A percentile compares a stretch with the other conserved stretches of the same genome.
phyloP scores from a whole-genome alignment of 768 basidiomycete genomes.

The Amanita fuliginea region DNA sequence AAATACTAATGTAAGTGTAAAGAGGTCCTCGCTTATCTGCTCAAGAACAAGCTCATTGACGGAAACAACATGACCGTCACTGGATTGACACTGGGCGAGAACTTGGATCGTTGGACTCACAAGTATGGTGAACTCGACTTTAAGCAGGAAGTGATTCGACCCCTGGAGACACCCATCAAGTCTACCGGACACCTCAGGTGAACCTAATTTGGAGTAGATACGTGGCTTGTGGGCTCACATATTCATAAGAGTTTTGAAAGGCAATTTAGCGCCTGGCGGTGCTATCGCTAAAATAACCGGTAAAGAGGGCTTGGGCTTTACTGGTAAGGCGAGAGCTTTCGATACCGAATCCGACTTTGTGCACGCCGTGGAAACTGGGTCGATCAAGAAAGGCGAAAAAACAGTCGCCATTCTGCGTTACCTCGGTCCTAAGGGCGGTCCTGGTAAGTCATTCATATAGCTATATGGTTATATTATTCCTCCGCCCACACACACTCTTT shows the following conservation, averaged over 20 bases:
- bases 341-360: slow-evolving; percentile 86
- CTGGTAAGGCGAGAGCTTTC: slow-evolving; percentile 88
- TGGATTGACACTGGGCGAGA: slow-evolving; percentile 83
- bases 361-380: slow-evolving; percentile 77
- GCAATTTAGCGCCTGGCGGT: slow-evolving; percentile 89
- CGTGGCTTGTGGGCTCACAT: neutral
- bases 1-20: neutral
- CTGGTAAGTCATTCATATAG: slow-evolving; percentile 53
- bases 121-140: slow-evolving; percentile 67
- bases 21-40: slow-evolving; percentile 81
- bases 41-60: slow-evolving; percentile 83
- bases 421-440: slow-evolving; percentile 94
- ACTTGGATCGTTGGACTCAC: slow-evolving; percentile 82
- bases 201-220: slow-evolving; percentile 7
- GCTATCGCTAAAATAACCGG: slow-evolving; percentile 97
- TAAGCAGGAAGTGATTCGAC: slow-evolving; percentile 79
- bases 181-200: slow-evolving; percentile 82
- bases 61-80: slow-evolving; percentile 90
- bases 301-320: slow-evolving; percentile 80
- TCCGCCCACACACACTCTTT: no score
- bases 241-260: slow-evolving; percentile 64
- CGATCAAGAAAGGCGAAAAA: slow-evolving; percentile 92
- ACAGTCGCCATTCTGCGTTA: slow-evolving; percentile 93
- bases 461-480: neutral
- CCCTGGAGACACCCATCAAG: slow-evolving; percentile 83